Evolutionary conservation across 306 rosid species (phyloP), one percentile per base, ranked within the genome.

Genomic region (Amphicarpaea edgeworthii): DNA sequence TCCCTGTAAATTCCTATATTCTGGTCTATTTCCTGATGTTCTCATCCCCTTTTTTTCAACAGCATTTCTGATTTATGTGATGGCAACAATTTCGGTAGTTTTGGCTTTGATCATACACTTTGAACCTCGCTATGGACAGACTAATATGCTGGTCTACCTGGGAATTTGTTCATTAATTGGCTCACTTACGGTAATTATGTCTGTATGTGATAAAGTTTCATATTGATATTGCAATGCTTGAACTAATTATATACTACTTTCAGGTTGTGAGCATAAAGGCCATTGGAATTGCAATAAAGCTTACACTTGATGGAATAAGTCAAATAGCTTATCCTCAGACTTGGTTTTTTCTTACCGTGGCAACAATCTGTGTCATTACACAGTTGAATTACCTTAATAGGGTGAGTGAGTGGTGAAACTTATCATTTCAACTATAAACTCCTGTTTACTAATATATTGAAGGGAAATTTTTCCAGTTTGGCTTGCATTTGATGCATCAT

Each of bases 241-340:
- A 53, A 51, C 40, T 76, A 57, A 75, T 73, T 64, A 14, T 47
- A 54, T 40, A 40, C 32, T 28, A 67, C 24, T 63, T 86, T 85
- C 88, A 92, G 97, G 97, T 94, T 77, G 86, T 94, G 70, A 94
- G 98, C 90, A 86, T 92, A 76, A 94, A 92, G 78, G 98, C 98
- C 75, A 86, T 94, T 83, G 97, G 98, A 79, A 94, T 94, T 81
- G 97, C 97, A 24, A 84, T 94, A 68, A 92, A 89, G 91, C 93
- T 95, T 53, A 90, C 98, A 17, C 73, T 94, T 51, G 97, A 92
- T 73, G 98, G 98, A 40, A 83, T 85, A 45, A 92, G 87, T 82
- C 97, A 95, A 74, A 51, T 87, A 68, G 93, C 92, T 32, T 92
- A 92, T 78, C 98, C 97, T 20, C 98, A 95, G 84, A 90, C 97